These are phyloP conservation scores for Capsicum baccatum DNA, from an alignment of 257 asterid species.

Conservation along the genomic window DNA sequence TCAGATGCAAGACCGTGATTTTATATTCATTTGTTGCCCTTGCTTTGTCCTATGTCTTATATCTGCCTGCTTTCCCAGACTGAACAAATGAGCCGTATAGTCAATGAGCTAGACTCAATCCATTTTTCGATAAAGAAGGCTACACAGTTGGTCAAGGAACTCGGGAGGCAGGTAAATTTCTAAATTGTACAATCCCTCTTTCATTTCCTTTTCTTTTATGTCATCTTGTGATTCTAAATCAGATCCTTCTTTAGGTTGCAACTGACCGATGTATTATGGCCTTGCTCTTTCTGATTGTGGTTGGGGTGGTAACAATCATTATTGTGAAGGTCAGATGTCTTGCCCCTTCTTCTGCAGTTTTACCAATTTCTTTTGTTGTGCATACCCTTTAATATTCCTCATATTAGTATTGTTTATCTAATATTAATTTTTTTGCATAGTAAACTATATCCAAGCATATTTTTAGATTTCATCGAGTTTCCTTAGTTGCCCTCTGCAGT, in stretches of 20 bases:
- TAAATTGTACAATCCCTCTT: constrained; percentile 43
- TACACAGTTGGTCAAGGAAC: constrained; percentile 92
- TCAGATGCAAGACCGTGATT: constrained; percentile 29
- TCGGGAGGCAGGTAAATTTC: constrained; percentile 98
- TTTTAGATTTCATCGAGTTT: neutral
- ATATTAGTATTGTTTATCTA: neutral
- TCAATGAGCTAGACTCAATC: constrained; percentile 92
- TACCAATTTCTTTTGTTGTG: constrained; percentile 20
- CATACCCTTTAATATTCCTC: constrained; percentile 5
- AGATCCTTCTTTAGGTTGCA: constrained; percentile 72
- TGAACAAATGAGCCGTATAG: constrained; percentile 98
- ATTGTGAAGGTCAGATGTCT: constrained; percentile 78
- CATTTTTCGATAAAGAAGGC: constrained; percentile 97
- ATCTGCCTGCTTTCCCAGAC: constrained; percentile 57
- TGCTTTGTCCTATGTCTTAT: constrained; percentile 28
- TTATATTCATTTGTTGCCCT: constrained; percentile 20
- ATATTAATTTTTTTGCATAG: neutral
- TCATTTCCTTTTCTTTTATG: constrained; percentile 32
- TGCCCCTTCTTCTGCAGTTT: constrained; percentile 14
- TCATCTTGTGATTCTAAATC: constrained; percentile 37
- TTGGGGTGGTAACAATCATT: constrained; percentile 85
- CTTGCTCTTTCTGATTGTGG: constrained; percentile 86
- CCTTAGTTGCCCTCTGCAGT: neutral
- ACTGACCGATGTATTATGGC: constrained; percentile 97
- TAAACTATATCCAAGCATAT: neutral